Evolutionary conservation across 1,139 yeast species (phyloP).

Genomic region (Blastobotrys niveus): DNA sequence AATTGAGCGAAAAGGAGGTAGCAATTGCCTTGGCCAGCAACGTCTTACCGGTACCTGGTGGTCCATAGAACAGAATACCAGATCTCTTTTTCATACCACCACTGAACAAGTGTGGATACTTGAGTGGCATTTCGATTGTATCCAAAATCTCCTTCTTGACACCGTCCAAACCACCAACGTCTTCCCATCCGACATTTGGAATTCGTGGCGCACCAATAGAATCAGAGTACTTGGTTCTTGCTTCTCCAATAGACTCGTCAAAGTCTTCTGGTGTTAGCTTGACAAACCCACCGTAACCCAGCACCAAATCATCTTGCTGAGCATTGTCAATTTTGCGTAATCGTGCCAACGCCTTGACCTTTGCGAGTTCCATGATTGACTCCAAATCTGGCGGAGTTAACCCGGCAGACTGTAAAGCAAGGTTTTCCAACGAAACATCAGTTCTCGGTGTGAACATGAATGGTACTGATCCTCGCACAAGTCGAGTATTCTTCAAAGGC

Average conservation of each 20-base stretch:
- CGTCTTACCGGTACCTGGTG: slow-evolving; percentile 98
- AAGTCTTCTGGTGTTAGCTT: slow-evolving; percentile 60
- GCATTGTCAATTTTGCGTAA: slow-evolving; percentile 28
- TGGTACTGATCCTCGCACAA: slow-evolving; percentile 15
- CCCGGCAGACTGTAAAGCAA: slow-evolving; percentile 90
- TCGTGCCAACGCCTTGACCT: slow-evolving; percentile 51
- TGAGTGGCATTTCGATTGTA: slow-evolving; percentile 91
- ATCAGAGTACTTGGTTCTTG: slow-evolving; percentile 82
- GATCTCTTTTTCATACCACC: slow-evolving; percentile 89
- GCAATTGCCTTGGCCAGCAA: slow-evolving; percentile 94
- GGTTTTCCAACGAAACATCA: slow-evolving; percentile 53
- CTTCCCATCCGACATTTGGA: slow-evolving; percentile 94
- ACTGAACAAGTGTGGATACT: slow-evolving; percentile 82
- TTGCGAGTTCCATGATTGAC: slow-evolving; percentile 65
- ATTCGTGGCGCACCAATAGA: slow-evolving; percentile 96
- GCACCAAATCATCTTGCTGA: slow-evolving; percentile 24
- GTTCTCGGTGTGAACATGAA: slow-evolving; percentile 31
- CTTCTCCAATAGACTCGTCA: slow-evolving; percentile 67
- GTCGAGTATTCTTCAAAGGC: slow-evolving; percentile 16
- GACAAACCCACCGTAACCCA: slow-evolving; percentile 42
- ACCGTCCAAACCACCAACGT: slow-evolving; percentile 83
- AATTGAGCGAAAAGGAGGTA: slow-evolving; percentile 85
- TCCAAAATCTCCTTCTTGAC: slow-evolving; percentile 91
- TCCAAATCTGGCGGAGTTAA: slow-evolving; percentile 77
- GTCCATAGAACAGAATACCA: slow-evolving; percentile 92